Conservation (phyloP, 306 rosid genomes). For the Canavalia gladiata region DNA sequence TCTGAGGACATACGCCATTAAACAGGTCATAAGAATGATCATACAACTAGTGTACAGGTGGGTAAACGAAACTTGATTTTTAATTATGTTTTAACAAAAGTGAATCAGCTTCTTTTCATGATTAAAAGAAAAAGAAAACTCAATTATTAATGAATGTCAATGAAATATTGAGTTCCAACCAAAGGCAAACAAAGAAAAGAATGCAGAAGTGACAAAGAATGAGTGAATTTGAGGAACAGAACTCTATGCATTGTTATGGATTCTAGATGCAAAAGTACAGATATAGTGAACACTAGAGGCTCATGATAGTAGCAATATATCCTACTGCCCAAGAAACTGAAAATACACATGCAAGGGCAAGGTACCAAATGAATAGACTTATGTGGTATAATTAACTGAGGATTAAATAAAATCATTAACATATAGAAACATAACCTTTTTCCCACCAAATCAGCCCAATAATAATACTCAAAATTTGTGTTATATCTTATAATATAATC, state of each 20-base stretch:
- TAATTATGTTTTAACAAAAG: background rate
- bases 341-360: conserved; percentile 2
- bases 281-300: background rate
- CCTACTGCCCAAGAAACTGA: background rate
- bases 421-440: background rate
- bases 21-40: background rate
- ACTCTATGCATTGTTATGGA: background rate
- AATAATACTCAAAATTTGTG: background rate
- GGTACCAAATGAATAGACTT: background rate
- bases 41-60: background rate
- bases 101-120: background rate
- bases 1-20: background rate
- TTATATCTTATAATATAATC: background rate
- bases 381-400: background rate
- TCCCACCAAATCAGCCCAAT: conserved; percentile 2
- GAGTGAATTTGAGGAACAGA: background rate
- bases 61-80: conserved; percentile 26
- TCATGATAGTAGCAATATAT: background rate
- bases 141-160: background rate
- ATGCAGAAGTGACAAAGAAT: background rate
- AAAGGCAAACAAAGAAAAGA: conserved; percentile 7
- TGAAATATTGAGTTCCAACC: background rate
- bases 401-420: background rate
- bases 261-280: background rate
- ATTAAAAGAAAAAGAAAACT: background rate